Base-by-base conservation (phyloP, 805 yeast genomes). In the Metschnikowia cerradonensis region DNA sequence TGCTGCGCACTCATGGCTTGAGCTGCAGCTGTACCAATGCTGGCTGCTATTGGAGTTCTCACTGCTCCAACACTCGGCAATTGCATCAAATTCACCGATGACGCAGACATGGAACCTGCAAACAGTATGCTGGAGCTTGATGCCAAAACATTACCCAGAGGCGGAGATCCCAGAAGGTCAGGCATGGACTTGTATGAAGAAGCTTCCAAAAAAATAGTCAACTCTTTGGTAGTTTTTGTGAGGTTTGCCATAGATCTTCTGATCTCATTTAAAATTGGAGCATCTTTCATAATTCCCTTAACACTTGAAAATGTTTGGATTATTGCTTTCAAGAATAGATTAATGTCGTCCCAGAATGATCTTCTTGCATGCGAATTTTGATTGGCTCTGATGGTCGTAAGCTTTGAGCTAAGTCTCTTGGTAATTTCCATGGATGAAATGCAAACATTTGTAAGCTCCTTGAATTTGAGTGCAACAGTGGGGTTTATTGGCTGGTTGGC, bases 141-240 rank as follows among this genome's bases (percentile, higher is more conserved):
- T 23, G 47, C n/a, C 39, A 44, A 36, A 17, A 35, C 41, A 22
- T 44, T 44, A 17, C 40, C 40, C 47, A 35, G 47, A 5, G 54
- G 52, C 13, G 49, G 48, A 11, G 58, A 39, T 13, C 43, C 54
- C 50, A 55, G 56, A 4, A 49, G 33, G 17, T 55, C 59, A 3
- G 60, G 48, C 40, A 55, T 55, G 13, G 60, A 41, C 48, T 53
- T 55, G 46, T 55, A 60, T 3, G 61, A 59, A 1, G 64, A 59
- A 3, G 69, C 68, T 63, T 91, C 97, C 40, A 91, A 70, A 58
- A 88, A 75, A n/a, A 89, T 83, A 0, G 97, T 90, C 14, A 92
- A 86, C 62, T 92, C 98, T 61, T 92, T 92, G 3, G 97, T 89
- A 3, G 91, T 87, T 56, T 89, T 83, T 0, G 97, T 91, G 52